Conservation (phyloP, 306 rosid species). For the Coriaria nepalensis region DNA sequence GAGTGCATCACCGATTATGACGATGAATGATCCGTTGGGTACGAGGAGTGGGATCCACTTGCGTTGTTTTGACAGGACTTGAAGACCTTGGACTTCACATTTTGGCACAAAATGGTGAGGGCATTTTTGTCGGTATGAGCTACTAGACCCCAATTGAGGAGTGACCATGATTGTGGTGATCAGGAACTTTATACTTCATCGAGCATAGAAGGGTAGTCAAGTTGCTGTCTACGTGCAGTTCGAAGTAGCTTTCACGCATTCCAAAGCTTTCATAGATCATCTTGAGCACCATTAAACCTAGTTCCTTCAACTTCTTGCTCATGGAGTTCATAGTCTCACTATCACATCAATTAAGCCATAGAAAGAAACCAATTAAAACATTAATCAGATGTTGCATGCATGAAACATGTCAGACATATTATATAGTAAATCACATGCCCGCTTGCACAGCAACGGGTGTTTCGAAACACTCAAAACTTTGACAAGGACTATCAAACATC, state of each 20-base stretch:
- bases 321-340: slow-evolving; percentile 25
- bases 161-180: slow-evolving; percentile 5
- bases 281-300: slow-evolving; percentile 16
- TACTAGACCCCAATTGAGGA: slow-evolving; percentile 12
- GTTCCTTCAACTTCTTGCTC: slow-evolving; percentile 20
- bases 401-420: too few species aligned
- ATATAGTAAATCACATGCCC: too few species aligned
- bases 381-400: too few species aligned
- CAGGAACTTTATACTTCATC: slow-evolving; percentile 29
- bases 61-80: slow-evolving; percentile 31
- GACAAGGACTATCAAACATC: too few species aligned
- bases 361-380: too few species aligned
- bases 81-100: slow-evolving; percentile 37
- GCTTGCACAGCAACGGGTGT: too few species aligned
- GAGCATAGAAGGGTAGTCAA: slow-evolving; percentile 10
- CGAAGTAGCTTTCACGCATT: slow-evolving; percentile 17
- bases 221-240: slow-evolving; percentile 14
- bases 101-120: slow-evolving; percentile 27
- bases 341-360: too few species aligned
- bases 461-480: too few species aligned
- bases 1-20: slow-evolving; percentile 32
- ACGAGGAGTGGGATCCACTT: slow-evolving; percentile 23
- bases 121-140: slow-evolving; percentile 38
- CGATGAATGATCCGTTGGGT: slow-evolving; percentile 18
- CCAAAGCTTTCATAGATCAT: slow-evolving; percentile 31